Conservation (phyloP, 1,284 basidiomycete species). For the Ganoderma multipileum region DNA sequence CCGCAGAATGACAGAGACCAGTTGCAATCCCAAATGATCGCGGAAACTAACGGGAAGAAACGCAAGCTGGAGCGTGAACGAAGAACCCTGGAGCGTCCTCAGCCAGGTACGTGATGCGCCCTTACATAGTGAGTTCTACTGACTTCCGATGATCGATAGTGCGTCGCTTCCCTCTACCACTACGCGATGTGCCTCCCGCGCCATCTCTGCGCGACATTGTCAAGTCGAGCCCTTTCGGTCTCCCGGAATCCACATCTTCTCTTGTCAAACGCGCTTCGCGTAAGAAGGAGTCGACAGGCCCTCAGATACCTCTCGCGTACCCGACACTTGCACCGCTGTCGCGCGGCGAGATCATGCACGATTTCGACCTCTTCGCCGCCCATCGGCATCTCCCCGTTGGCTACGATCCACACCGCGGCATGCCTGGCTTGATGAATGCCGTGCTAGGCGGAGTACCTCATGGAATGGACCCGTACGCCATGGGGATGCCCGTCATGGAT, state of each 20-base stretch:
- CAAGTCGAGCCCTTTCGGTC: conserved; percentile 40
- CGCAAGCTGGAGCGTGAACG: conserved; percentile 84
- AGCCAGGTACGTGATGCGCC: conserved; percentile 55
- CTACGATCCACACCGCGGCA: conserved; percentile 32
- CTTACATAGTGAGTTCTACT: neutral
- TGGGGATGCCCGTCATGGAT: conserved; percentile 35
- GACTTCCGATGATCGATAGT: conserved; percentile 27
- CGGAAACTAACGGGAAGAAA: conserved; percentile 83
- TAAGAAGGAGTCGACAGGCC: conserved; percentile 24
- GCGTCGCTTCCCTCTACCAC: conserved; percentile 43
- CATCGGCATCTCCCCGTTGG: conserved; percentile 44
- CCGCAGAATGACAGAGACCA: conserved; percentile 69
- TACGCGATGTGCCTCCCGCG: conserved; percentile 39
- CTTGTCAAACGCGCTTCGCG: conserved; percentile 23
- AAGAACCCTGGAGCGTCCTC: conserved; percentile 74
- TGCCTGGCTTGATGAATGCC: conserved; percentile 38
- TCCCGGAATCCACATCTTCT: conserved; percentile 24
- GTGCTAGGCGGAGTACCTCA: conserved; percentile 39
- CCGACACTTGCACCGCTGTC: conserved; percentile 62
- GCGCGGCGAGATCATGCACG: conserved; percentile 55
- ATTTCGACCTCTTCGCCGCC: conserved; percentile 62
- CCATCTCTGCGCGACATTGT: conserved; percentile 45
- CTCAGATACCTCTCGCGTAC: conserved; percentile 47
- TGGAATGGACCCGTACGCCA: conserved; percentile 32
- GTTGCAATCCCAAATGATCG: conserved; percentile 83